These are phyloP conservation scores for Lactarius sp. DNA, from an alignment of 768 basidiomycete species.

Conservation along the genomic window DNA sequence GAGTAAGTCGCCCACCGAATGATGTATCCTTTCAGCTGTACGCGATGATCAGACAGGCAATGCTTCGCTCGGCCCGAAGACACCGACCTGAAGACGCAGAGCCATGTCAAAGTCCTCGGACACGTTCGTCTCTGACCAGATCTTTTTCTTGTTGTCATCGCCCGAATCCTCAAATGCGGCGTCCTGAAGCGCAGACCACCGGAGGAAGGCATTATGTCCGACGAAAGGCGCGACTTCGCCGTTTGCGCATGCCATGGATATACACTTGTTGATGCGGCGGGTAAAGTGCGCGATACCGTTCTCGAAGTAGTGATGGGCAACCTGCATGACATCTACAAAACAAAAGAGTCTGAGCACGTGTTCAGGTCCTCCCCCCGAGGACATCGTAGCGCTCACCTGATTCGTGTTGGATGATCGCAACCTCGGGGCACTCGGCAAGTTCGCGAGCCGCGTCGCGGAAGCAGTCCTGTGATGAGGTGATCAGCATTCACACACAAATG, in stretches of 20 bases:
- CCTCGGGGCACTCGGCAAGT: conserved; percentile 72
- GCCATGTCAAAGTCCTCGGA: conserved; percentile 87
- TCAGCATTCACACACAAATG: not conserved
- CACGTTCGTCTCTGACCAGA: no score
- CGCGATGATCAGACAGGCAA: not conserved
- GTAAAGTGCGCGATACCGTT: conserved; percentile 43
- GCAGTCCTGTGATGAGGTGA: conserved; percentile 53
- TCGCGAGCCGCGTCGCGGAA: conserved; percentile 88
- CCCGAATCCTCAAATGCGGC: conserved; percentile 66
- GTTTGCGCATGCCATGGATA: conserved; percentile 75
- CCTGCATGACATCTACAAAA: conserved; percentile 75
- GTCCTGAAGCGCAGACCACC: conserved; percentile 87
- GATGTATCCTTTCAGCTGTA: conserved; percentile 53
- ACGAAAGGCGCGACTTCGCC: conserved; percentile 83
- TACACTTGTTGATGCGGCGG: conserved; percentile 38
- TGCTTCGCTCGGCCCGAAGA: no score
- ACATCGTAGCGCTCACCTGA: conserved; percentile 44
- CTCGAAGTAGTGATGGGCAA: conserved; percentile 85
- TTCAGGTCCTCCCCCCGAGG: not conserved
- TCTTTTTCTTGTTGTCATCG: conserved; percentile 54
- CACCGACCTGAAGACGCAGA: conserved; percentile 45
- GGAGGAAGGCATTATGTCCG: conserved; percentile 84
- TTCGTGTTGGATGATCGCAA: conserved; percentile 88
- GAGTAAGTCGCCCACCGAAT: conserved; percentile 87
- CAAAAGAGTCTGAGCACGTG: not conserved